Evolutionary conservation across 2,329 filamentous ascomycete species (phyloP).

Genomic region (Arthrinium phaeospermum): DNA sequence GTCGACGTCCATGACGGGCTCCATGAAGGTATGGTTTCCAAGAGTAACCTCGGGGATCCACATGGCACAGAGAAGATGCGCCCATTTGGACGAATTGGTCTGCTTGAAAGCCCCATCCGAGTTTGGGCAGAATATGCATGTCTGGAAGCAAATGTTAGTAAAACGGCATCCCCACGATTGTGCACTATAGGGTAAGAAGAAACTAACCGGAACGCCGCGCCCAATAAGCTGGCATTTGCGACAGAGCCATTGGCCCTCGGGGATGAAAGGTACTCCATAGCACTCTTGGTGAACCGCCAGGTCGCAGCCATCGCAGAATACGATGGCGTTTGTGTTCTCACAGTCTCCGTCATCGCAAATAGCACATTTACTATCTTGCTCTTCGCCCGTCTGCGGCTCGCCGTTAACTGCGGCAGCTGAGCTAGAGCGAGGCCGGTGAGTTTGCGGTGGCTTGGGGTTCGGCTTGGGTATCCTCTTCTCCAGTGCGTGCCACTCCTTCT

Average conservation of each 20-base stretch:
- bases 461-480: conserved; percentile 97
- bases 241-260: conserved; percentile 97
- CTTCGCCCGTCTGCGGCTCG: conserved; percentile 84
- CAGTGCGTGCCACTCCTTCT: conserved; percentile 96
- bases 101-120: conserved; percentile 98
- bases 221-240: conserved; percentile 96
- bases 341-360: conserved; percentile 99
- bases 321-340: conserved; percentile 98
- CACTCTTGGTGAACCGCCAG: conserved; percentile 98
- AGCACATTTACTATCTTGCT: conserved; percentile 95
- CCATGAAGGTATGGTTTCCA: conserved; percentile 96
- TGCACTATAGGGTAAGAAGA: neutral
- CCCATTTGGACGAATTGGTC: conserved; percentile 95
- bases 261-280: conserved; percentile 98
- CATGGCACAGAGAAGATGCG: conserved; percentile 93
- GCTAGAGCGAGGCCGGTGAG: conserved; percentile 88
- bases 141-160: conserved; percentile 50
- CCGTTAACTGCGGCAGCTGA: conserved; percentile 95
- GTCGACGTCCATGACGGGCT: conserved; percentile 96
- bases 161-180: conserved; percentile 20
- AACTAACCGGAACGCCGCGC: conserved; percentile 79
- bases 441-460: conserved; percentile 94
- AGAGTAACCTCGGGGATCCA: conserved; percentile 98
- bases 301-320: conserved; percentile 98
- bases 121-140: conserved; percentile 98